Conservation (phyloP, 495 filamentous ascomycete genomes). For the Lichina pygmaea region DNA sequence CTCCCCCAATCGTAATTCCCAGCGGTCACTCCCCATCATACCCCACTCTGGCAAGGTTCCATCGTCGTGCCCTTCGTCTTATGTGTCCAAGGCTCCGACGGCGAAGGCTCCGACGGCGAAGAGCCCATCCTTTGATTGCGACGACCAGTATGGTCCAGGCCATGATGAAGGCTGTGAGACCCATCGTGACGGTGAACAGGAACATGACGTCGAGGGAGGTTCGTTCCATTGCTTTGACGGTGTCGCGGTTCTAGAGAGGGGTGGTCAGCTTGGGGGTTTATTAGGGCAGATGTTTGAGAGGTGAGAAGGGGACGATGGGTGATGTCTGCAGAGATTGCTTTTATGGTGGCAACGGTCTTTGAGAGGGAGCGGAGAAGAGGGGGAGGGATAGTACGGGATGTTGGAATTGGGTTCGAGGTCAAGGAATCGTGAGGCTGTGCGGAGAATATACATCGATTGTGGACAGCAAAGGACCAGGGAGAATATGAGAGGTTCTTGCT, state of each 20-base stretch:
- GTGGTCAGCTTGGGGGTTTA: not conserved
- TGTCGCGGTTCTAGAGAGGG: constrained; percentile 32
- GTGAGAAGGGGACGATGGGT: not conserved
- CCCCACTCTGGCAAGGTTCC: too few relatives aligned
- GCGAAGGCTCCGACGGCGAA: constrained; percentile 32
- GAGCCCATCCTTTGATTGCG: constrained; percentile 77
- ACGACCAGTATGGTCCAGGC: constrained; percentile 53
- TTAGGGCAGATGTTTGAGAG: too few relatives aligned
- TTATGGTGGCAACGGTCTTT: not conserved
- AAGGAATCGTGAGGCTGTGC: not conserved
- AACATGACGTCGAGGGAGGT: constrained; percentile 69
- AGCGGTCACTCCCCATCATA: too few relatives aligned
- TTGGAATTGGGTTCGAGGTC: not conserved
- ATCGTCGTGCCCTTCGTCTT: constrained; percentile 1
- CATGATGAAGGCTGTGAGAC: constrained; percentile 61
- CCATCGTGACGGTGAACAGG: constrained; percentile 73
- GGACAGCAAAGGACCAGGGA: not conserved
- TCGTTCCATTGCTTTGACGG: constrained; percentile 47
- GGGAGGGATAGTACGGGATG: too few relatives aligned
- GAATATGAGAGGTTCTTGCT: too few relatives aligned
- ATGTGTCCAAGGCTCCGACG: constrained; percentile 4
- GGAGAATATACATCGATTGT: not conserved
- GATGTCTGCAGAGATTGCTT: constrained; percentile 2
- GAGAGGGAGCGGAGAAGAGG: too few relatives aligned
- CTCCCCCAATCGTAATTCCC: too few relatives aligned